Evolutionary conservation across 441 rosid genomes (phyloP), one percentile per base, ranked within the genome.

Genomic region (Heliophila coronopifolia): DNA sequence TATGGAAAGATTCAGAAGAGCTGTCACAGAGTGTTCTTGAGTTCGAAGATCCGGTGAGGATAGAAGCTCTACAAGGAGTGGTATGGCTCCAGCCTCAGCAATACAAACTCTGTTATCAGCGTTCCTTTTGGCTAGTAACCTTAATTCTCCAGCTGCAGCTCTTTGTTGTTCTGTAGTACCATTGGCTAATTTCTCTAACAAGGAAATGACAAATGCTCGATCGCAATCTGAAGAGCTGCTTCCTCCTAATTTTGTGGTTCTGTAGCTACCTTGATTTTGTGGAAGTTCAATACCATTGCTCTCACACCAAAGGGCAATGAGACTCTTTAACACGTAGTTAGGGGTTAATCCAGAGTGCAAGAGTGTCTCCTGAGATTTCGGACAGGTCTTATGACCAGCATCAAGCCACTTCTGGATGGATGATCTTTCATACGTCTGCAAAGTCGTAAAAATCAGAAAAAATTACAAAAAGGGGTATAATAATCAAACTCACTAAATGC

Each of bases 371-470:
- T 92, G 98, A 42, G 98, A 85, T 72, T 92, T 92, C 5, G 96
- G 98, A 61, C 98, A 92, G 6, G 95, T 85, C 59, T 74, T 83
- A 58, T 92, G 96, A 24, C 98, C 98, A 3, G 95, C 95, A 58
- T 87, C 96, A 4, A 92, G 76, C 98, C 98, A 92, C 67, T 85
- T 92, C 70, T 88, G 89, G 62, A 92, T 87, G 68, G 89, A 79
- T 3, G 74, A 81, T 63, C 98, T 81, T 67, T 92, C 98, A 69
- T 87, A 92, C 2, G 98, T 92, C 98, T 92, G 81, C 68, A 74
- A 52, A 70, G 52, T 28, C 17, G 38, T 44, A 66, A 10, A 43
- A 34, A 35, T 50, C 13, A 55, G 36, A 26, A 58, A 49, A 59
- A 51, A 63, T 13, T 47, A 45, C 28, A 57, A 25, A 58, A 66